These are phyloP conservation scores for Zalerion maritima DNA, from an alignment of 495 filamentous ascomycete genomes.

Conservation along the genomic window DNA sequence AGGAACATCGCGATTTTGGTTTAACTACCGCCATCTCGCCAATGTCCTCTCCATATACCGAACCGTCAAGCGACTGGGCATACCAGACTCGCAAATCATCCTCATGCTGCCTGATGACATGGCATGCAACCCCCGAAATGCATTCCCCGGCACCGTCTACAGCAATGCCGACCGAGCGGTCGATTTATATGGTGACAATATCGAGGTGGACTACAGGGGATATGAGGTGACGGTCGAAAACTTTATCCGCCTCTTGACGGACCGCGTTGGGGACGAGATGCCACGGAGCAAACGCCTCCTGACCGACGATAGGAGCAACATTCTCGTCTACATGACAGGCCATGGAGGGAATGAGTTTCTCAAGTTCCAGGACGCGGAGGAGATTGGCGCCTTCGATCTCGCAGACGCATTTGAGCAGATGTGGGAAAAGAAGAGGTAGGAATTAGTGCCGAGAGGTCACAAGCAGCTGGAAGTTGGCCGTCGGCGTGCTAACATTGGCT, in stretches of 20 bases:
- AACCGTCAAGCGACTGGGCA: constrained; percentile 94
- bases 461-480: neutral
- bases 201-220: constrained; percentile 95
- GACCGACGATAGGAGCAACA: constrained; percentile 88
- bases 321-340: constrained; percentile 97
- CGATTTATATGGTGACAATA: constrained; percentile 95
- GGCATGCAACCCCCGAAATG: constrained; percentile 97
- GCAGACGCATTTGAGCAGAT: constrained; percentile 98
- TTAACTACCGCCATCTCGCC: constrained; percentile 97
- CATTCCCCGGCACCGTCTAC: constrained; percentile 94
- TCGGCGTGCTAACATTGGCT: constrained; percentile 2
- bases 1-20: constrained; percentile 98
- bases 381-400: constrained; percentile 90
- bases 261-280: constrained; percentile 83
- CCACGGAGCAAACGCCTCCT: constrained; percentile 82
- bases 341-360: constrained; percentile 98
- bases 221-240: constrained; percentile 99
- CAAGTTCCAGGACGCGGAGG: constrained; percentile 96
- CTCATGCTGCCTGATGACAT: constrained; percentile 99
- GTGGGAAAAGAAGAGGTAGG: constrained; percentile 95
- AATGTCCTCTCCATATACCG: constrained; percentile 97
- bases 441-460: neutral
- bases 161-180: constrained; percentile 93
- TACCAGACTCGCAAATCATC: constrained; percentile 97
- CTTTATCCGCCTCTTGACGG: constrained; percentile 90